Conservation (phyloP, 768 basidiomycete species). For the Galerina marginata region DNA sequence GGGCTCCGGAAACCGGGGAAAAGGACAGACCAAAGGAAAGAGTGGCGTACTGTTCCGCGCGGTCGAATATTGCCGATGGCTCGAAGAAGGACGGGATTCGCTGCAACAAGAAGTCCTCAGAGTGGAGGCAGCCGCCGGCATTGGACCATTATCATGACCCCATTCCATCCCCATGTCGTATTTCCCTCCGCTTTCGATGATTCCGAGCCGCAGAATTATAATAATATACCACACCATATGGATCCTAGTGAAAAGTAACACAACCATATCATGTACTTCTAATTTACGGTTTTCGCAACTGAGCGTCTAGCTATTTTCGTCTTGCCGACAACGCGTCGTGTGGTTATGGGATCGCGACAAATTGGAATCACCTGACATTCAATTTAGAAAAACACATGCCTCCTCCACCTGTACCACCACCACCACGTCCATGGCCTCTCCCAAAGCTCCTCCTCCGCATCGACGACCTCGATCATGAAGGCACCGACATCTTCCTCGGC, state of each 20-base stretch:
- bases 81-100: constrained; percentile 82
- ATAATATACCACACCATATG: constrained; percentile 16
- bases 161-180: neutral
- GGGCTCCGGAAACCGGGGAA: constrained; percentile 71
- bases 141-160: constrained; percentile 36
- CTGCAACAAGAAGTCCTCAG: constrained; percentile 70
- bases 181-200: constrained; percentile 5
- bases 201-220: neutral
- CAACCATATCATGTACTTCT: constrained; percentile 22
- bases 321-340: constrained; percentile 17
- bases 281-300: constrained; percentile 1
- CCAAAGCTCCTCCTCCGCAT: constrained; percentile 61
- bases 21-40: constrained; percentile 82
- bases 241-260: constrained; percentile 17
- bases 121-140: constrained; percentile 71
- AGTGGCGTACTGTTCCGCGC: constrained; percentile 89
- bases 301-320: constrained; percentile 9
- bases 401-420: constrained; percentile 28
- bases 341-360: constrained; percentile 12
- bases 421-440: constrained; percentile 52
- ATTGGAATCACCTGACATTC: constrained; percentile 25
- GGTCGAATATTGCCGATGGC: constrained; percentile 83
- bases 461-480: constrained; percentile 65
- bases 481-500: constrained; percentile 59
- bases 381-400: constrained; percentile 23